A percentile compares a stretch with the other conserved stretches of the same genome.
phyloP scores from a whole-genome alignment of 2,329 filamentous ascomycete genomes.

The Fonsecaea monophora region DNA sequence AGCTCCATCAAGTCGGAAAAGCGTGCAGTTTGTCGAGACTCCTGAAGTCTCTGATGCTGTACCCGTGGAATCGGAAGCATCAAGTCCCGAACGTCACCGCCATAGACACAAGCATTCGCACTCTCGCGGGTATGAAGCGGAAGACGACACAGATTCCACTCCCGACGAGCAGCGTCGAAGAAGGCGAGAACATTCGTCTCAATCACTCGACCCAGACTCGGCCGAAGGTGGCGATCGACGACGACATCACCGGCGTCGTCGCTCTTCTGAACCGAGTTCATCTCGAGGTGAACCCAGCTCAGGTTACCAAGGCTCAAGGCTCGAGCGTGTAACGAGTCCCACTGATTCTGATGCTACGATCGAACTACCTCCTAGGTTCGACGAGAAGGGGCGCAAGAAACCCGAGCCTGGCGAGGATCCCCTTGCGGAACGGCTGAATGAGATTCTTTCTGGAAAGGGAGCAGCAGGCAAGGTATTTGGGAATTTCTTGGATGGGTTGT shows the following conservation, averaged over 20 bases:
- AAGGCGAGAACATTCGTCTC: conserved; percentile 25
- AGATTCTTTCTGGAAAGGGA: conserved; percentile 46
- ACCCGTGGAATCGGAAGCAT: conserved; percentile 24
- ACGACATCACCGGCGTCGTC: conserved; percentile 38
- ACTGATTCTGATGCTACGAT: conserved; percentile 53
- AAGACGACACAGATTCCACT: conserved; percentile 45
- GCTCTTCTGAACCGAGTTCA: conserved; percentile 34
- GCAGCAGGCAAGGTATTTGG: conserved; percentile 40
- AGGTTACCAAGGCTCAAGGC: conserved; percentile 16
- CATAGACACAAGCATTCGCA: conserved; percentile 30
- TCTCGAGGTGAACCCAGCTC: conserved; percentile 27
- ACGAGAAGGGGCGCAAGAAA: conserved; percentile 49
- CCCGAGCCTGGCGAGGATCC: conserved; percentile 45
- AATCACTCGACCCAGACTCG: conserved; percentile 42
- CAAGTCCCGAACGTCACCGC: conserved; percentile 28
- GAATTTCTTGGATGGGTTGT: conserved; percentile 41
- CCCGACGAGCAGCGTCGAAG: conserved; percentile 31
- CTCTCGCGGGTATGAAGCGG: conserved; percentile 50
- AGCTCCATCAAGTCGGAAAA: conserved; percentile 32
- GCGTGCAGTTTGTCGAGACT: conserved; percentile 38
- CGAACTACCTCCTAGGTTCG: conserved; percentile 54
- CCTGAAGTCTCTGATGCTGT: conserved; percentile 32
- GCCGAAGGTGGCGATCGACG: conserved; percentile 43
- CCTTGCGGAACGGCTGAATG: conserved; percentile 46
- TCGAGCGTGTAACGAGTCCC: conserved; percentile 30